These are phyloP conservation scores for Pseudopediastrum boryanum DNA, from an alignment of 139 green algal species.

Conservation along the genomic window DNA sequence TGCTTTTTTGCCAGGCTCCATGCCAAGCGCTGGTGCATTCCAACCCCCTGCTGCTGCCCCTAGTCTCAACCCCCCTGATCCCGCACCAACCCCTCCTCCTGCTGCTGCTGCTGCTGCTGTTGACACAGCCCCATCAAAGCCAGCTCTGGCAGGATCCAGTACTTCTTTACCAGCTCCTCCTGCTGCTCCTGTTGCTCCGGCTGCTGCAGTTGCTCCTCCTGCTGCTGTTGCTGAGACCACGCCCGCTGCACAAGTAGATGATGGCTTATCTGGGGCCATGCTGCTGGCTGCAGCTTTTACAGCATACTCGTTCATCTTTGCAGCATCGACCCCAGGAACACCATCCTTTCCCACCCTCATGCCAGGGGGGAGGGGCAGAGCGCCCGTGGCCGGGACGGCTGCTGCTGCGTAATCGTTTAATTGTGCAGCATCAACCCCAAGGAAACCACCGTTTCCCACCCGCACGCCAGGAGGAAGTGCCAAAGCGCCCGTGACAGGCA, in stretches of 20 bases:
- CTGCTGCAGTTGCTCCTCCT: neutral
- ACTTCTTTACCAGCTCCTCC: too few relatives aligned
- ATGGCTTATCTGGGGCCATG: neutral
- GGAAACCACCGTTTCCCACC: too few relatives aligned
- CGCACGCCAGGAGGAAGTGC: too few relatives aligned
- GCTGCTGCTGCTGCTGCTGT: slow-evolving; percentile 12
- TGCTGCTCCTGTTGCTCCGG: slow-evolving; percentile 7
- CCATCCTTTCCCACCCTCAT: too few relatives aligned
- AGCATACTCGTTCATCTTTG: neutral
- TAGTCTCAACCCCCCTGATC: neutral
- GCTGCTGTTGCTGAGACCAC: slow-evolving; percentile 3
- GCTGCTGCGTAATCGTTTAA: too few relatives aligned
- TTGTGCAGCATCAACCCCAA: too few relatives aligned
- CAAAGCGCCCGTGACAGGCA: too few relatives aligned
- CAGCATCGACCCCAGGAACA: too few relatives aligned
- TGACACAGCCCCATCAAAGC: neutral
- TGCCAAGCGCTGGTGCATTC: neutral
- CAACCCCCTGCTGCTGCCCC: neutral
- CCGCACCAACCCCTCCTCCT: neutral
- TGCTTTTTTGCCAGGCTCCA: neutral
- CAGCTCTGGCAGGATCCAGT: neutral
- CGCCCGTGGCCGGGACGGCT: too few relatives aligned
- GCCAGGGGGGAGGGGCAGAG: too few relatives aligned
- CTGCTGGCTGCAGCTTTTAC: slow-evolving; percentile 9
- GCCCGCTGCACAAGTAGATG: neutral